Base-by-base conservation (phyloP, 208 protist genomes). In the Balamuthia mandrillaris region DNA sequence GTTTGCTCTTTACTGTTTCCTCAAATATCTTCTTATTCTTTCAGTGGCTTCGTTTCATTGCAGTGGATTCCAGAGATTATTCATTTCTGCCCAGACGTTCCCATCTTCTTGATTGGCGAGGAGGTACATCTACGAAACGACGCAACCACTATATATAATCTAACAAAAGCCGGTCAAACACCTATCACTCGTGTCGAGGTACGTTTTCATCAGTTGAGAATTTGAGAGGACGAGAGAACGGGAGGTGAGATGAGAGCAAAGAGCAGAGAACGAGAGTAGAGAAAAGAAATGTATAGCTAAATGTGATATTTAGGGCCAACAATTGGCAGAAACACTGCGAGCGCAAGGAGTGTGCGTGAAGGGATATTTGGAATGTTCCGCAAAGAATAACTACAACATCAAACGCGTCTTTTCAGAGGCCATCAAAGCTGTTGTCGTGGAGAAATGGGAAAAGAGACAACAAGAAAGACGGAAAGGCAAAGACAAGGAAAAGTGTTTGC, bases 51-150 rank as follows among this genome's bases (percentile, higher is more conserved):
- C 31, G 24, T 21, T n/a, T 21, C 31, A 0, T 27, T 9, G 27
- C 61, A 70, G 61, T 70, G 61, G 61, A 41, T 70, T 12, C 61
- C 61, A 3, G 61, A 70, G 37, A 70, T 70, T 14, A 70, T 41
- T 33, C 61, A 41, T 49, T 70, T 70, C 47, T 70, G 61, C 29
- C 61, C 61, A 10, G 61, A 41, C 1, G 61, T 70, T 12, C 61
- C 61, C 16, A 70, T 70, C 27, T 49, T 70, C n/a, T n/a, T 70
- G 6, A 41, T 70, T 33, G 61, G 37, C 2, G 61, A 41, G 37
- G 61, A 70, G 37, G 61, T 70, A 3, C 61, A 70, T 27, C 37
- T 70, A 41, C 61, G 61, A 6, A 24, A 33, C 29, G 61, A 70
- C 61, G 35, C 61, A 6, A 2, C 61, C 35, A n/a, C 61, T 18